These are phyloP conservation scores for Fusarium redolens DNA, from an alignment of 2,329 filamentous ascomycete species.

Conservation along the genomic window DNA sequence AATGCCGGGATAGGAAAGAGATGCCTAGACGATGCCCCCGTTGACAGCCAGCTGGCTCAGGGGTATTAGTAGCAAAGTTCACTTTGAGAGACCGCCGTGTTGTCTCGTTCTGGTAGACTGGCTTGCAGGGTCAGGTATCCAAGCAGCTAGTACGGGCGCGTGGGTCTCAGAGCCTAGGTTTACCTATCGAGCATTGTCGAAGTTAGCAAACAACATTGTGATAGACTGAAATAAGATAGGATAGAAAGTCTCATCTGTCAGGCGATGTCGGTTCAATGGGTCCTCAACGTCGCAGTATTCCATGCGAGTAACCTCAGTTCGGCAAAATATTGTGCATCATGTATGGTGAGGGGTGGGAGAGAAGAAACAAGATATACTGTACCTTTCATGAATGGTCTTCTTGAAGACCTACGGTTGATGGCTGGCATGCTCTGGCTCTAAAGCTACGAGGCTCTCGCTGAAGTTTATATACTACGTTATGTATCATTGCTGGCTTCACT, in stretches of 20 bases:
- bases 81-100: too few relatives aligned
- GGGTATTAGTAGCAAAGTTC: neutral
- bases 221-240: rapidly evolving
- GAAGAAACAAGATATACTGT: rapidly evolving
- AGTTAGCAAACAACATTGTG: neutral
- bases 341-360: neutral
- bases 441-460: neutral
- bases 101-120: too few relatives aligned
- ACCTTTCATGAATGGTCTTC: neutral
- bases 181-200: neutral
- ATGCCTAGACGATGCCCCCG: rapidly evolving
- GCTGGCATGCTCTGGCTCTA: too few relatives aligned
- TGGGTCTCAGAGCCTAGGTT: neutral
- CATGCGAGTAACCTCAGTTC: conserved; percentile 21
- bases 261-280: conserved; percentile 27
- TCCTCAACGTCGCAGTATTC: conserved; percentile 17
- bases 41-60: too few relatives aligned
- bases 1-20: too few relatives aligned
- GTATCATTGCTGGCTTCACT: rapidly evolving
- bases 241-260: neutral
- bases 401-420: too few relatives aligned
- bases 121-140: too few relatives aligned
- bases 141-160: too few relatives aligned
- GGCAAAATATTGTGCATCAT: conserved; percentile 33
- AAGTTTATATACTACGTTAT: neutral